Conservation (phyloP, 352 stramenopile species). For the Pythium sp. region DNA sequence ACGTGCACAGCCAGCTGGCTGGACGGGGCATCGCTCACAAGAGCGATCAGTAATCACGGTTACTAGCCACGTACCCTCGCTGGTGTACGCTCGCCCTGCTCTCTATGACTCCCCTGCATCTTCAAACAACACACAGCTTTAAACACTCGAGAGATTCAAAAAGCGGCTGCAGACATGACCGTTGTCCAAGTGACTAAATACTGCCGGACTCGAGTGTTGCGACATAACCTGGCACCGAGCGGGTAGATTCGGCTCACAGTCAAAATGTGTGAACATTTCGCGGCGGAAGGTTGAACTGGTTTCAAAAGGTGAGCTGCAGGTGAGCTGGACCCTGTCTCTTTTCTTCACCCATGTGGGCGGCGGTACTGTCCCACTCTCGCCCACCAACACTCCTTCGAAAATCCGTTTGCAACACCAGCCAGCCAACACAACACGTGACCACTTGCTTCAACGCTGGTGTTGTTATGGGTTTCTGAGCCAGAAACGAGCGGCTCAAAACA, state of each 20-base stretch:
- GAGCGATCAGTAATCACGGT: background rate
- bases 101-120: background rate
- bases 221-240: background rate
- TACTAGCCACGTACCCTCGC: background rate
- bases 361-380: background rate
- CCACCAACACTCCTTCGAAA: background rate
- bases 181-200: no score
- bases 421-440: background rate
- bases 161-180: background rate
- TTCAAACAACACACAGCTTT: background rate
- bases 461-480: no score
- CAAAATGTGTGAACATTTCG: background rate
- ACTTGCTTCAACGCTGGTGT: no score
- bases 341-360: background rate
- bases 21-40: background rate
- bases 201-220: no score
- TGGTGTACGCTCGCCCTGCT: background rate
- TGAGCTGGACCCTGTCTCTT: background rate
- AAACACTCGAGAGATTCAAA: background rate
- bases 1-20: background rate
- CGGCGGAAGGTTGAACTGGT: background rate
- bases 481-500: background rate
- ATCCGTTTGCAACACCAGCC: background rate
- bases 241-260: background rate
- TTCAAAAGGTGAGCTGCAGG: background rate